A percentile compares a stretch with the other conserved stretches of the same genome.
phyloP scores from a whole-genome alignment of 106 monocot species.

The Allium cepa region DNA sequence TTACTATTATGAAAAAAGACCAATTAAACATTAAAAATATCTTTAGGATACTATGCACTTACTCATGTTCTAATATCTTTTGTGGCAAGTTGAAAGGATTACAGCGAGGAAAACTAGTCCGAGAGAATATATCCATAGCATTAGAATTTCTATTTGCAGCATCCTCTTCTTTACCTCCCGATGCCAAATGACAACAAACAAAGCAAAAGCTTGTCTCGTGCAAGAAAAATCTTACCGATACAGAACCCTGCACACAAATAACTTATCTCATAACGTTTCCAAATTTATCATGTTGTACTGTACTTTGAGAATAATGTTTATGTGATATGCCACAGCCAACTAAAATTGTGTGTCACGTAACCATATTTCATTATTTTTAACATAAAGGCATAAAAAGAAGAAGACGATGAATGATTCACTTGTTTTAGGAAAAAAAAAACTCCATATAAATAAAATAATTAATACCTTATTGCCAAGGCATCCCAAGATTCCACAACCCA shows the following conservation, averaged over 20 bases:
- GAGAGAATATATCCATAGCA: conserved; percentile 40
- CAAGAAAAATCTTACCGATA: conserved; percentile 54
- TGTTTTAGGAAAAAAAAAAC: neutral
- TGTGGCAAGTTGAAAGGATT: conserved; percentile 25
- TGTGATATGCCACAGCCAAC: too few relatives aligned
- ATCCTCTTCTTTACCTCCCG: conserved; percentile 62
- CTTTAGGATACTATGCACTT: conserved; percentile 14
- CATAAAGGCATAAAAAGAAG: neutral
- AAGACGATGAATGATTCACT: neutral
- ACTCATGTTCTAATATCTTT: conserved; percentile 68
- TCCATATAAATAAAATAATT: neutral
- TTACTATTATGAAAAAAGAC: neutral
- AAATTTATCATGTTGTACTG: too few relatives aligned
- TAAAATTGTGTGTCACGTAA: too few relatives aligned
- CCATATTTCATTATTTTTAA: too few relatives aligned
- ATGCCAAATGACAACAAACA: conserved; percentile 80
- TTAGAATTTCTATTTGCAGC: conserved; percentile 54
- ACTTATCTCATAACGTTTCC: too few relatives aligned
- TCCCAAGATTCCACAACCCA: conserved; percentile 75
- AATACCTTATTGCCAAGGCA: conserved; percentile 76
- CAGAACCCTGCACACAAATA: conserved; percentile 49
- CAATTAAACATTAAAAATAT: neutral
- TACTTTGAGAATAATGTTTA: too few relatives aligned
- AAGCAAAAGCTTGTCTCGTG: conserved; percentile 81
- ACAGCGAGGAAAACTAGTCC: conserved; percentile 39